Conservation (phyloP, 768 basidiomycete species). For the Lentinula lateritia region DNA sequence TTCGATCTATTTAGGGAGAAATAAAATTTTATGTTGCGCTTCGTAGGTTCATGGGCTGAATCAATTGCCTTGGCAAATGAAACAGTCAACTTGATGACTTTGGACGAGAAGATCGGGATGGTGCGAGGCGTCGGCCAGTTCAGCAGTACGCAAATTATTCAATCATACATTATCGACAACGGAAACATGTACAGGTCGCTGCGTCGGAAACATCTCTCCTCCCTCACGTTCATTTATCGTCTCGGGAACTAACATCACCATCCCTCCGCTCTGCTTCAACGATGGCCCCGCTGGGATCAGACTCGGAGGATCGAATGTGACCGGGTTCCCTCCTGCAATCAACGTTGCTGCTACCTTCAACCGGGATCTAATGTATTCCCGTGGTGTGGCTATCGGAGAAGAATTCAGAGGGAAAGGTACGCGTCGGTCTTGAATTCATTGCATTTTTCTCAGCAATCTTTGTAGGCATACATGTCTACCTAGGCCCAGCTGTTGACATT, state of each 20-base stretch:
- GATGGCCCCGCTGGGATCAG: conserved; percentile 41
- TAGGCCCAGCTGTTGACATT: conserved; percentile 54
- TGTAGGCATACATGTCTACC: conserved; percentile 27
- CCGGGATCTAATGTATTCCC: conserved; percentile 54
- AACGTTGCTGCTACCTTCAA: conserved; percentile 49
- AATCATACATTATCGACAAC: neutral
- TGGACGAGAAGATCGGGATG: conserved; percentile 41
- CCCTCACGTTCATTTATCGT: conserved; percentile 22
- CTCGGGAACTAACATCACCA: conserved; percentile 10
- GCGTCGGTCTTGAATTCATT: neutral
- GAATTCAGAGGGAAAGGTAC: conserved; percentile 66
- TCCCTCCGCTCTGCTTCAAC: conserved; percentile 42
- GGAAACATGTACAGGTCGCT: conserved; percentile 29
- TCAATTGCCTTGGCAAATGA: conserved; percentile 32
- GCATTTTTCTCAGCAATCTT: neutral
- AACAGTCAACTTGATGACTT: conserved; percentile 32
- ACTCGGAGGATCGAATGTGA: conserved; percentile 30
- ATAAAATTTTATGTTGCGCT: neutral
- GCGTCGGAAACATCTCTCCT: conserved; percentile 38
- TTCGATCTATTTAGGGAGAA: neutral
- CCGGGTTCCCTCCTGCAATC: conserved; percentile 55
- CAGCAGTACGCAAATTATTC: conserved; percentile 18
- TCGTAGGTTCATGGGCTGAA: conserved; percentile 41
- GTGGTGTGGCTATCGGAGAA: conserved; percentile 57
- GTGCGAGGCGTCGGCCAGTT: conserved; percentile 41